These are phyloP conservation scores for Tetracladium maxilliforme DNA, from an alignment of 2,329 filamentous ascomycete species.

Conservation along the genomic window DNA sequence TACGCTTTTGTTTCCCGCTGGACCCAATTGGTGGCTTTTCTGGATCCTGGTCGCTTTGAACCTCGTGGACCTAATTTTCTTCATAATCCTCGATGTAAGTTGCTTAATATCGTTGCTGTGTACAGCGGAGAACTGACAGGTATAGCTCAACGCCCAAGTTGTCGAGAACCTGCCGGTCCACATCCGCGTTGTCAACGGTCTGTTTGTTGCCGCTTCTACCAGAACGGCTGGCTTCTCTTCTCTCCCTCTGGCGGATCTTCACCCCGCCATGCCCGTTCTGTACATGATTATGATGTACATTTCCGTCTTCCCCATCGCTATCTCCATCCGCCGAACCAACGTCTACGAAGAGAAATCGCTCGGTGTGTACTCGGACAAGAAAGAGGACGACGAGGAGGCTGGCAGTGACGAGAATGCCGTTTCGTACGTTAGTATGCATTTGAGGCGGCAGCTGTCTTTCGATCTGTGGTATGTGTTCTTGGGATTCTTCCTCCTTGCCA, in stretches of 20 bases:
- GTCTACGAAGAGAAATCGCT: conserved; percentile 89
- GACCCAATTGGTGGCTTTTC: conserved; percentile 93
- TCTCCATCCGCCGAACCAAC: conserved; percentile 85
- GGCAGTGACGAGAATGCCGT: conserved; percentile 38
- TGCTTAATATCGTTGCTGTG: conserved; percentile 5
- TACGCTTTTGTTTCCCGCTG: conserved; percentile 79
- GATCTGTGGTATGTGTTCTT: conserved; percentile 96
- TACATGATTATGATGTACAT: conserved; percentile 99
- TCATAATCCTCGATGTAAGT: conserved; percentile 78
- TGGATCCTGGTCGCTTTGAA: conserved; percentile 74
- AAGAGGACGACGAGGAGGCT: conserved; percentile 29
- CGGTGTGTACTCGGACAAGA: conserved; percentile 49
- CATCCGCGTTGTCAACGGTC: conserved; percentile 66
- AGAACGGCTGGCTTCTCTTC: conserved; percentile 82
- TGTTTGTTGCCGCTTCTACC: conserved; percentile 83
- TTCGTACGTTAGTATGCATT: conserved; percentile 84
- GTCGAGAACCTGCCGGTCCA: conserved; percentile 57
- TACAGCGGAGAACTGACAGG: no score
- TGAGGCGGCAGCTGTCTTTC: conserved; percentile 87
- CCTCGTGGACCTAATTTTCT: conserved; percentile 73
- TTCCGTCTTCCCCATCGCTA: conserved; percentile 91
- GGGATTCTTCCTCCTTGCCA: conserved; percentile 82
- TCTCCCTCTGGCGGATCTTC: conserved; percentile 61
- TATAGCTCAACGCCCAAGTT: conserved; percentile 52
- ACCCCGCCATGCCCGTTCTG: conserved; percentile 83